A percentile compares a stretch with the other conserved stretches of the same genome.
phyloP scores from a whole-genome alignment of 177 flowering plant species.

The Telopea speciosissima region DNA sequence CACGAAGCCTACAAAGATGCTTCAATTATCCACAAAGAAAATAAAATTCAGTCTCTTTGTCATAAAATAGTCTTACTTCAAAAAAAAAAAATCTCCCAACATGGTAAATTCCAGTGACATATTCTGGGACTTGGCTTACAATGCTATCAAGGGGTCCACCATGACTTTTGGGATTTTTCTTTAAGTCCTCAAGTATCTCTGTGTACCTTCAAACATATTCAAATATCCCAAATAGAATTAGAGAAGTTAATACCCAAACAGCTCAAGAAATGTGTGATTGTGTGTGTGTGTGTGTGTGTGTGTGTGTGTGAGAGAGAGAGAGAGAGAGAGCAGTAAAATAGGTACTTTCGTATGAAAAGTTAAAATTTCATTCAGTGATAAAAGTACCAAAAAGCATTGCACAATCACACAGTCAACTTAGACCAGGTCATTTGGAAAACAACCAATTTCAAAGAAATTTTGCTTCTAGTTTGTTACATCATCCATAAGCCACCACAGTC shows the following conservation, averaged over 20 bases:
- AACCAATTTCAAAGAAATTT: too few relatives aligned
- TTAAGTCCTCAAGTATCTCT: constrained; percentile 78
- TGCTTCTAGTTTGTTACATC: too few relatives aligned
- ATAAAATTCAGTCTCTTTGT: neutral
- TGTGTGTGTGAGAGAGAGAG: neutral
- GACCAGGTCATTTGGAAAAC: too few relatives aligned
- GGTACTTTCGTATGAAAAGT: too few relatives aligned
- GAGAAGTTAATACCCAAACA: neutral
- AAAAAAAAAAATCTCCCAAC: too few relatives aligned
- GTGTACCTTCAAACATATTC: constrained; percentile 47
- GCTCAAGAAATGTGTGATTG: neutral
- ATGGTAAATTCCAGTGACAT: neutral
- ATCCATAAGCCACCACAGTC: too few relatives aligned
- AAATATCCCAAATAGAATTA: constrained; percentile 2
- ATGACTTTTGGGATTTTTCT: constrained; percentile 93
- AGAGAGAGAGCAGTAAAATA: neutral
- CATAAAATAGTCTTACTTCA: neutral
- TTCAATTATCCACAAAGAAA: constrained; percentile 23
- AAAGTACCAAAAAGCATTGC: too few relatives aligned
- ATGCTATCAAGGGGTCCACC: constrained; percentile 98
- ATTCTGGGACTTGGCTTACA: constrained; percentile 37
- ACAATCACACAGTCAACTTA: too few relatives aligned
- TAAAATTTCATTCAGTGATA: too few relatives aligned
- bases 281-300: neutral
- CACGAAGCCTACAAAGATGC: constrained; percentile 91